Evolutionary conservation across 495 filamentous ascomycete species (phyloP).

Genomic region (Parathielavia hyrcaniae): DNA sequence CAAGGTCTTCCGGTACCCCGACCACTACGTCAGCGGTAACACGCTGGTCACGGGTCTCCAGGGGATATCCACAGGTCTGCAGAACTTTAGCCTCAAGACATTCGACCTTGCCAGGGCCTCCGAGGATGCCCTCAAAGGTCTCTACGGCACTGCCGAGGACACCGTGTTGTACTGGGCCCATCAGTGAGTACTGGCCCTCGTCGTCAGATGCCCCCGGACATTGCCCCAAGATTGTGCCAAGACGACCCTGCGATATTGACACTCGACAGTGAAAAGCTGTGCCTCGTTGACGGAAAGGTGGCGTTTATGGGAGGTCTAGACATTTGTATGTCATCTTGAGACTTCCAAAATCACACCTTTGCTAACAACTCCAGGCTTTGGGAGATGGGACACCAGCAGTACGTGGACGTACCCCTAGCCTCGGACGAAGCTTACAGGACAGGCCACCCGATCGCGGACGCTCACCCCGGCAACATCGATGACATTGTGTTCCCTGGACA

Average conservation of each 20-base stretch:
- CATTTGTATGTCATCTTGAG: constrained; percentile 40
- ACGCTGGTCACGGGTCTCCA: constrained; percentile 39
- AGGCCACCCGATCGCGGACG: constrained; percentile 78
- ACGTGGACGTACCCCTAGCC: constrained; percentile 11
- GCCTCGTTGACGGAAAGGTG: constrained; percentile 67
- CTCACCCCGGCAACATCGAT: constrained; percentile 70
- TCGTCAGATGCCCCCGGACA: too few relatives aligned
- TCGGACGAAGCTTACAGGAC: constrained; percentile 24
- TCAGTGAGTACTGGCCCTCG: constrained; percentile 38
- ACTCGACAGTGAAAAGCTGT: constrained; percentile 63
- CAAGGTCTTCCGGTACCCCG: constrained; percentile 84
- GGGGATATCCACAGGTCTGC: constrained; percentile 31
- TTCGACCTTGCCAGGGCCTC: constrained; percentile 54
- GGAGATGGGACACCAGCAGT: constrained; percentile 56
- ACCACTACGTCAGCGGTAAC: constrained; percentile 72
- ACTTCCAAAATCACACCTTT: not conserved
- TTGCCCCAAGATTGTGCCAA: too few relatives aligned
- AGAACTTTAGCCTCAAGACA: constrained; percentile 42
- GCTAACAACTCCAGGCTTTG: constrained; percentile 44
- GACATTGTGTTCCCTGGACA: constrained; percentile 80
- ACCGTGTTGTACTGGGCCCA: constrained; percentile 92
- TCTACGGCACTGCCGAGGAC: constrained; percentile 76
- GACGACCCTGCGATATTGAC: not conserved
- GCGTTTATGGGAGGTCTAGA: constrained; percentile 90
- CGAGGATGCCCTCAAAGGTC: constrained; percentile 58